Base-by-base conservation (phyloP, 2,329 filamentous ascomycete species). In the Colletotrichum sojae region DNA sequence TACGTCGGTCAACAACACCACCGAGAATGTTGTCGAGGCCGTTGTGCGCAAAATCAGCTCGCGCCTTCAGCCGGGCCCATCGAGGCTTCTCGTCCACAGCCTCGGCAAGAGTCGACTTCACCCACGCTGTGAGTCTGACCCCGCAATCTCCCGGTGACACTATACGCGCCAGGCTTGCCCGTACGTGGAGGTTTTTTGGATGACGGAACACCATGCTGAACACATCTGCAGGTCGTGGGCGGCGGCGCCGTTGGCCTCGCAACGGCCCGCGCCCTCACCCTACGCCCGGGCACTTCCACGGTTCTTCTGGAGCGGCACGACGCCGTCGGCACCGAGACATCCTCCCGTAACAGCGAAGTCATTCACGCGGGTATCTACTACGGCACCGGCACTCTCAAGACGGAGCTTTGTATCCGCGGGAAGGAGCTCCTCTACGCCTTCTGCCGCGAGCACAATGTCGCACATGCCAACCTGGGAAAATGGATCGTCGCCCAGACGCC, bases 311-410 rank as follows among this genome's bases (percentile, higher is more conserved):
- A 98, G 81, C 90, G 92, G 27, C 93, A 97, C 83, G 80, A 85
- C 22, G 85, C 87, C 58, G 86, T 93, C 27, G 95, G 95, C 57
- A 95, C 90, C 31, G 95, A 98, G 83, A 97, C 94, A 0, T 95
- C 92, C 71, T 93, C 92, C 72, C 91, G 95, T 73, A 98, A 97
- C 83, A 95, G 92, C 76, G 95, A 98, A 87, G 95, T 98, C 63
- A 97, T 99, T 74, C 96, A 99, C 79, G 96, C 94, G 1, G 96
- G 96, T 15, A 87, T 98, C 72, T 98, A 98, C 86, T 98, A 98
- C 80, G 93, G 92, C 16, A 78, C 85, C 6, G 80, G 83, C 48
- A 91, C 90, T 1, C 88, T 98, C 61, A 99, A 99, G 82, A 94
- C 95, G 1, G 82, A 83, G 16, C 88, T 99, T 13, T 99, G 96